These are phyloP conservation scores for Dalechampia spathulata DNA, from an alignment of 441 rosid species.

Conservation along the genomic window DNA sequence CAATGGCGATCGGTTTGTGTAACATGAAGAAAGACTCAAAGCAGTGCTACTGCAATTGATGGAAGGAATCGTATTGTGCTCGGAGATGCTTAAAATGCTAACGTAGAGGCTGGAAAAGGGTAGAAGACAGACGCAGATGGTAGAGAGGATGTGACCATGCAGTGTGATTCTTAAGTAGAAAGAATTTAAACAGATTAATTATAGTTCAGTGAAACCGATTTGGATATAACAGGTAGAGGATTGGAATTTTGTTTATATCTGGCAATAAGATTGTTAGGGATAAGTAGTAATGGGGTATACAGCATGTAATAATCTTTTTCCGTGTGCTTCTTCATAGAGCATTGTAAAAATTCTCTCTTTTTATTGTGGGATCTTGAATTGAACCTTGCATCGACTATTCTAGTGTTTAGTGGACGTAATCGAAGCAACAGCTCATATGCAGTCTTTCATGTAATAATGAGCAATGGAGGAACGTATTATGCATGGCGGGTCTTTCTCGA, in stretches of 20 bases:
- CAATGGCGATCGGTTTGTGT: conserved; percentile 49
- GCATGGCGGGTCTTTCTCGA: no score
- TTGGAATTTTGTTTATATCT: conserved; percentile 27
- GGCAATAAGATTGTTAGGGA: conserved; percentile 32
- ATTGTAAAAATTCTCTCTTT: no score
- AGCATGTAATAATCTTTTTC: no score
- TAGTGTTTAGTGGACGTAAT: no score
- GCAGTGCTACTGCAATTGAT: conserved; percentile 1
- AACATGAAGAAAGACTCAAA: conserved; percentile 10
- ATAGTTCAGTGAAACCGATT: conserved; percentile 21
- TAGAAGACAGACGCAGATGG: no score
- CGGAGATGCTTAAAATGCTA: conserved; percentile 17
- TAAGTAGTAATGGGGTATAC: conserved; percentile 29
- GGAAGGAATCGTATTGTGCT: not conserved
- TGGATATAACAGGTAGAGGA: conserved; percentile 14
- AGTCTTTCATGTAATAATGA: no score
- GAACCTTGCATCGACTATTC: no score
- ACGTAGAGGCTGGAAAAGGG: conserved; percentile 16
- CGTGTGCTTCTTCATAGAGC: no score
- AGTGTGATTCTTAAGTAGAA: conserved; percentile 1
- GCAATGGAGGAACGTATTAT: no score
- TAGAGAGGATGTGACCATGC: conserved; percentile 6
- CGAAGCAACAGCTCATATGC: no score
- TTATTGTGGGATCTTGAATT: no score
- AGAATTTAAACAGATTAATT: conserved; percentile 14